Base-by-base conservation (phyloP, 2,329 filamentous ascomycete species). In the Colletotrichum limetticola region DNA sequence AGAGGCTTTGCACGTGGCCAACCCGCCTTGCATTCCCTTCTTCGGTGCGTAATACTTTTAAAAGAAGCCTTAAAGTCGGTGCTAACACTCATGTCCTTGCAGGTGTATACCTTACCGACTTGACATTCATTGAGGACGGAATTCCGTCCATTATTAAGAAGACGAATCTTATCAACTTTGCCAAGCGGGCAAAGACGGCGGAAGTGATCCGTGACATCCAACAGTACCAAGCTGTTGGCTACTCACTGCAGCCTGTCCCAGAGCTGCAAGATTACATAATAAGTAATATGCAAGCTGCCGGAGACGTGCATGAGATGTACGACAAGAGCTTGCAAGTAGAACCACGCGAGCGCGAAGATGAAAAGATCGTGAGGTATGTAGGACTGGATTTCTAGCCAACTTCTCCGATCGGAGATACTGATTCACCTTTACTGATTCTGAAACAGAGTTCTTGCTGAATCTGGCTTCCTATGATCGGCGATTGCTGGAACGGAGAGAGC, bases 221-320 rank as follows among this genome's bases (percentile, higher is more conserved):
- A 82, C 96, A 98, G 81, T 99, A 98, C 81, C 97, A 99, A 82
- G 98, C 98, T 78, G 95, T 97, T 74, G 95, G 95, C n/a, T 99
- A 98, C 81, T 92, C 94, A 8, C 86, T 99, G 65, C 94, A 97
- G 80, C 90, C 95, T 0, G 96, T 99, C 19, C 90, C 92, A 2
- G 97, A 98, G 84, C 87, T 99, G 76, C 96, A 98, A 82, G 95
- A 98, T 77, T 99, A 98, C 84, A 98, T 99, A 76, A 85, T 98
- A 77, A 95, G 92, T 82, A 98, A 98, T 82, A 97, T 98, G 94
- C 93, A 97, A 85, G 93, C 93, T 35, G 96, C 97, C 4, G 94
- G 95, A 65, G 96, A 98, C 82, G 97, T 99, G 75, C 95, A 98
- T 83, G 96, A 98, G 87, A 98, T 98, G 97, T 99, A 98, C 86